Base-by-base conservation (phyloP, 768 basidiomycete genomes). In the Brasilioporus rufonigricans region DNA sequence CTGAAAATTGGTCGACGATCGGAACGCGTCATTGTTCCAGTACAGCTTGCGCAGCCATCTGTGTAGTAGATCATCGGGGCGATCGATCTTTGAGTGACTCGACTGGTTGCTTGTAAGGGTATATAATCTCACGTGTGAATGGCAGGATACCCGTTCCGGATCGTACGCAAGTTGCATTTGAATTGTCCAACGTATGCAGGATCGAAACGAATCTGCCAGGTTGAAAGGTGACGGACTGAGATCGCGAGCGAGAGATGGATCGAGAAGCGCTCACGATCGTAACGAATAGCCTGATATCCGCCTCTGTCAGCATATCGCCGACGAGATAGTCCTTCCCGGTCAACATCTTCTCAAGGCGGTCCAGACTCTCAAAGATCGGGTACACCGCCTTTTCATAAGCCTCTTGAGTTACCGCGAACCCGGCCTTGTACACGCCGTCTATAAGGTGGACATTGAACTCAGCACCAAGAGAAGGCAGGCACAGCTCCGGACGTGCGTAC, bases 111-210 rank as follows among this genome's bases (percentile, higher is more conserved):
- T 24, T 29, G 12, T 1, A 33, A 4, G 19, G 26, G 27, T 9
- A 33, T 39, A 32, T 14, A 7, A 52, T 35, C 59, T 59, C 29
- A 65, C 84, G 68, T 66, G 73, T 98, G 81, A 47, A 97, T 81
- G 44, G 84, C 80, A 21, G 95, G 94, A 71, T 94, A 98, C 7
- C 89, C 89, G 64, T 85, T 76, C 23, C 95, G 91, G 66, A 97
- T 90, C 40, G 81, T 85, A 29, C 87, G 84, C 59, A 92, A 68
- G 76, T 96, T 94, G 75, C 93, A 95, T 63, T 98, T 98, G 81
- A 98, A 98, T 68, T 93, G 91, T 0, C 87, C 84, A 44, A 88
- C 80, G 71, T 98, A 98, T 16, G 89, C 95, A 1, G 87, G 85
- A 63, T 96, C 93, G 72, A 94, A 95, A 33, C 93, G 91, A 57